Base-by-base conservation (phyloP, 352 stramenopile genomes). In the Phytophthora hibernalis region DNA sequence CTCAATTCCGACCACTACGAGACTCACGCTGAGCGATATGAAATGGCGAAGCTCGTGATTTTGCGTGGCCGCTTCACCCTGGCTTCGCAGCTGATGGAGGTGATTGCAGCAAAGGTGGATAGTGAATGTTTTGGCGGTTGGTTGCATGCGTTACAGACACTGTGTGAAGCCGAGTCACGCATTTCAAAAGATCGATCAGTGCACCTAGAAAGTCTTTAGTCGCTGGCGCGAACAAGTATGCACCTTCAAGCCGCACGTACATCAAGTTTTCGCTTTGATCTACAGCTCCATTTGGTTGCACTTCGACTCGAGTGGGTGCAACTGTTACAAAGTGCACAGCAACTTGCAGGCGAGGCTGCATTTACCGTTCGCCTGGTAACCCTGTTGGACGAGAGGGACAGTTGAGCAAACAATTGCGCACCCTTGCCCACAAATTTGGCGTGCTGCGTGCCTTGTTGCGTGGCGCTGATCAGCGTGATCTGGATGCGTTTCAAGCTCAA, bases 51-150 rank as follows among this genome's bases (percentile, higher is more conserved):
- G 38, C 60, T 79, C 11, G 72, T 72, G 18, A 79, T 85, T 61
- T 21, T 76, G n/a, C 70, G 68, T 50, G 76, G 79, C 7, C 61
- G 65, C 3, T 82, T 77, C 28, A 16, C 33, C 11, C 40, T 80
- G 11, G 77, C 72, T 9, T 21, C 40, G 5, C 52, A 73, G 28
- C 47, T 85, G 22, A 42, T 84, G 28, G 45, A 61, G 11, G 30
- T 59, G 1, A 53, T 88, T 33, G 58, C 66, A 13, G 50, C 37
- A 5, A 64, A 53, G 13, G 22, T 61, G 11, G 75, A 83, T 20
- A 75, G 72, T 22, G 77, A 86, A 43, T 80, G 66, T 40, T 85
- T 82, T 71, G 76, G 77, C 21, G 70, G 77, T 10, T 89, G 80
- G 80, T 22, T 89, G 8, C 51, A 68, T 24, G 77, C 73, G 16